Evolutionary conservation across 2,329 filamentous ascomycete genomes (phyloP), one percentile per base, ranked within the genome.

Genomic region (Penicillium digitatum): DNA sequence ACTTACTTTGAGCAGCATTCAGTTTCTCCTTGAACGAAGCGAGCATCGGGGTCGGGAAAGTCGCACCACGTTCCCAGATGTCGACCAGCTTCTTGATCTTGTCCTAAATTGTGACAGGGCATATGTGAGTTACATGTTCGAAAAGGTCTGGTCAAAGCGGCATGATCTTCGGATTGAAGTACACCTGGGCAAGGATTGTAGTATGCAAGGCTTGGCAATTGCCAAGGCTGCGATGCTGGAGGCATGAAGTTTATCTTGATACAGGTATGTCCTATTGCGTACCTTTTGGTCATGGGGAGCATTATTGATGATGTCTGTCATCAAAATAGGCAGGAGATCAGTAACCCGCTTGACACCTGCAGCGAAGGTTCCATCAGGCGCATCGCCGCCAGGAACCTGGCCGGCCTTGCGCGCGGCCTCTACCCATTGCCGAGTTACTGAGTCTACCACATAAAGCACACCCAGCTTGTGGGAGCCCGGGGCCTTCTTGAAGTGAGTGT

Each of bases 371-470:
- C 94, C 94, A 78, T 95, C 90, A 63, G 87, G 85, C 63, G 92
- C 90, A 75, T 85, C 82, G 74, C 83, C 86, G 77, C 88, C 89
- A 75, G 91, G 84, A 70, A 87, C 78, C 73, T 97, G 92, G 69
- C 89, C 89, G 65, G 88, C 83, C 70, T 87, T 84, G 78, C 92
- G 94, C 70, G 94, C 93, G 77, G 91, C 89, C 75, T 97, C 93
- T 80, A 96, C 86, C 93, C 94, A 99, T 80, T 95, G 93, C 78
- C 94, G 90, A 75, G 92, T 93, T 84, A 99, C 92, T 81, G 93
- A 96, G 83, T 99, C 94, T 92, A 99, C 90, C 79, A 97, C 92
- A 87, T 99, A 99, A 79, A 99, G 87, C 72, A 96, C 92, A 78
- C 94, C 94, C 76, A 99, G 84, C 79, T 99, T 99, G 84, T 99